These are phyloP conservation scores for Pestalotiopsis sp. DNA, from an alignment of 2,329 filamentous ascomycete genomes.

Conservation along the genomic window DNA sequence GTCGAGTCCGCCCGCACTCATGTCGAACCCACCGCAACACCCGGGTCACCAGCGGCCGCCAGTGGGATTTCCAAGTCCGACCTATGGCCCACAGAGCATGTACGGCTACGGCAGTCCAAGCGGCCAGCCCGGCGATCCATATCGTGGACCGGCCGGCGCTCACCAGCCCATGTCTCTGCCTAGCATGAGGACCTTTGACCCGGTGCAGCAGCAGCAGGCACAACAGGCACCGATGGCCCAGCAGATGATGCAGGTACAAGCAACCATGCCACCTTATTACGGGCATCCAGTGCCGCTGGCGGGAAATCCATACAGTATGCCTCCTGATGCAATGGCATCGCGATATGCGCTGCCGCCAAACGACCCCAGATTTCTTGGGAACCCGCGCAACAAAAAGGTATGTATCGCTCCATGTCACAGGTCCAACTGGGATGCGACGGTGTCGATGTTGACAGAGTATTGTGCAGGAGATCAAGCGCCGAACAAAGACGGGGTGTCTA, in stretches of 20 bases:
- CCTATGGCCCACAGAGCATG: conserved; percentile 29
- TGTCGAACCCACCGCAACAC: conserved; percentile 33
- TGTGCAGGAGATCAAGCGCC: conserved; percentile 62
- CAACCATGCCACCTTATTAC: conserved; percentile 47
- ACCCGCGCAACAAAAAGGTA: conserved; percentile 62
- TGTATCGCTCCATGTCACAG: conserved; percentile 24
- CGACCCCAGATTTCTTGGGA: conserved; percentile 50
- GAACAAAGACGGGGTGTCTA: conserved; percentile 65
- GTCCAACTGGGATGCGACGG: conserved; percentile 23
- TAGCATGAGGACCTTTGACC: conserved; percentile 47
- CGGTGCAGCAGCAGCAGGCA: conserved; percentile 33
- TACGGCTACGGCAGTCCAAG: conserved; percentile 31
- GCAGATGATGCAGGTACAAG: conserved; percentile 37
- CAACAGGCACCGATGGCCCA: conserved; percentile 33
- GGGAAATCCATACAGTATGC: conserved; percentile 44
- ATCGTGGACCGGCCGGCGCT: conserved; percentile 34
- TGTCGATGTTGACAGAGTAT: not conserved
- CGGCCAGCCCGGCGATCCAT: conserved; percentile 34
- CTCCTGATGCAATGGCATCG: conserved; percentile 42
- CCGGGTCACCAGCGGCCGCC: conserved; percentile 27
- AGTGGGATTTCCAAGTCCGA: conserved; percentile 28
- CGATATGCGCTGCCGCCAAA: conserved; percentile 50
- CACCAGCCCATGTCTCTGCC: conserved; percentile 40
- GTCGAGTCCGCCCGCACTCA: conserved; percentile 19
- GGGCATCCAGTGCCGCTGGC: conserved; percentile 37